Percentiles rank a stretch among this genome's conserved stretches.
phyloP scores from a whole-genome alignment of 2,329 filamentous ascomycete genomes.

The Neofusicoccum sp. region DNA sequence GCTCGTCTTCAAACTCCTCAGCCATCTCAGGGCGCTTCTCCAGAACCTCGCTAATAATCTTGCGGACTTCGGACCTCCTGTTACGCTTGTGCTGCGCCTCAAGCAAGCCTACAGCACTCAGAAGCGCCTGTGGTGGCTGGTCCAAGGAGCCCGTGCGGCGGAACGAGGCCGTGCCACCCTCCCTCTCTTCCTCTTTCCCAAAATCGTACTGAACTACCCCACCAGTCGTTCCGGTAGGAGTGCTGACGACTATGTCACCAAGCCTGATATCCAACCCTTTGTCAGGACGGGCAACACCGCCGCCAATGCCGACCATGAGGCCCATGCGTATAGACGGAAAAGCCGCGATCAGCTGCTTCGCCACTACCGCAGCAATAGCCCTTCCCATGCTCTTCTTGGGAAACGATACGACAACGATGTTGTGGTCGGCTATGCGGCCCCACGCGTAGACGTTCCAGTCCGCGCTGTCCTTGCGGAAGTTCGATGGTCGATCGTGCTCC shows the following conservation, averaged over 20 bases:
- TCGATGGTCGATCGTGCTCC: neutral
- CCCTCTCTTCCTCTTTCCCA: conserved; percentile 22
- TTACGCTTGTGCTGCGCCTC: no score
- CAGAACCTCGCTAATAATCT: neutral
- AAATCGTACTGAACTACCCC: conserved; percentile 33
- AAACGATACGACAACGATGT: conserved; percentile 1
- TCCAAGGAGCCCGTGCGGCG: neutral
- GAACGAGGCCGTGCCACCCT: no score
- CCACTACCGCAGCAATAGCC: neutral
- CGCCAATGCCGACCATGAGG: conserved; percentile 9
- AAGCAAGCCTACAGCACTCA: neutral
- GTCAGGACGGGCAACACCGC: conserved; percentile 26
- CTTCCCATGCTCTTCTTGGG: fast-evolving
- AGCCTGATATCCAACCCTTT: conserved; percentile 30
- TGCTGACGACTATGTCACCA: conserved; percentile 27
- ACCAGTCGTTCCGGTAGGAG: conserved; percentile 18
- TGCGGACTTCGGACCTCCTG: neutral
- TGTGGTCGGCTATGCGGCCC: neutral
- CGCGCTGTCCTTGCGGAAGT: neutral
- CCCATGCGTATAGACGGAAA: neutral
- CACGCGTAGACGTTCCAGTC: neutral
- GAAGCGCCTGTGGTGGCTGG: neutral
- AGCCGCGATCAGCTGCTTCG: neutral
- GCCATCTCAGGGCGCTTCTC: neutral
- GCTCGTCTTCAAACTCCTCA: neutral